Conservation (phyloP, 495 filamentous ascomycete species). For the Daldinia caldariorum region DNA sequence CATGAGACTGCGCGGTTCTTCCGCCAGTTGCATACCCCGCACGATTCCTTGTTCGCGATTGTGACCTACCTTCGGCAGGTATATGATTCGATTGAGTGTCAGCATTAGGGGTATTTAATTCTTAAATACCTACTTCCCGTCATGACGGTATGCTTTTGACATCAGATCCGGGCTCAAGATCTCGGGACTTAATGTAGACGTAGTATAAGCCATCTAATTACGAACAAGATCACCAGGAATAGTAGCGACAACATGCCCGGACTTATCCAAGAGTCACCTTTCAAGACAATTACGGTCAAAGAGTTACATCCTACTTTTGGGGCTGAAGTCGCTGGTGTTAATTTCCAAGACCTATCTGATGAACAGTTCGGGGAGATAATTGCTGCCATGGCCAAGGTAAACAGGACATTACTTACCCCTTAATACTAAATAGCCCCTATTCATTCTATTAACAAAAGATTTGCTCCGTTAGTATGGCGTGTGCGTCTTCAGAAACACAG, state of each 20-base stretch:
- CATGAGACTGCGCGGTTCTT: conserved; percentile 36
- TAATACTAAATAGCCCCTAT: background rate
- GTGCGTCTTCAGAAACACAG: conserved; percentile 63
- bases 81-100: conserved; percentile 32
- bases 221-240: background rate
- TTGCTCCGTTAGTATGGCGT: conserved; percentile 61
- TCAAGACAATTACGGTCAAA: conserved; percentile 54
- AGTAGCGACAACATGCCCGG: conserved; percentile 38
- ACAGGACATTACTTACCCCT: background rate
- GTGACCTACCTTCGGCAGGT: conserved; percentile 40
- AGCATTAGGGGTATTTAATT: conserved; percentile 24
- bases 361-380: conserved; percentile 60
- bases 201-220: background rate
- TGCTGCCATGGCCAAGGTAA: conserved; percentile 61
- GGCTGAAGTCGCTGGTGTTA: conserved; percentile 63
- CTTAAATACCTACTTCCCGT: background rate
- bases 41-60: conserved; percentile 32
- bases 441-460: background rate
- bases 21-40: conserved; percentile 40
- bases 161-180: background rate
- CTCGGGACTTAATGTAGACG: background rate
- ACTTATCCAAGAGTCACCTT: conserved; percentile 42
- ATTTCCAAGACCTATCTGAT: conserved; percentile 57
- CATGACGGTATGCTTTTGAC: background rate
- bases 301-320: conserved; percentile 65